Evolutionary conservation across 2,329 filamentous ascomycete species (phyloP).

Genomic region (Aureobasidium melanogenum): DNA sequence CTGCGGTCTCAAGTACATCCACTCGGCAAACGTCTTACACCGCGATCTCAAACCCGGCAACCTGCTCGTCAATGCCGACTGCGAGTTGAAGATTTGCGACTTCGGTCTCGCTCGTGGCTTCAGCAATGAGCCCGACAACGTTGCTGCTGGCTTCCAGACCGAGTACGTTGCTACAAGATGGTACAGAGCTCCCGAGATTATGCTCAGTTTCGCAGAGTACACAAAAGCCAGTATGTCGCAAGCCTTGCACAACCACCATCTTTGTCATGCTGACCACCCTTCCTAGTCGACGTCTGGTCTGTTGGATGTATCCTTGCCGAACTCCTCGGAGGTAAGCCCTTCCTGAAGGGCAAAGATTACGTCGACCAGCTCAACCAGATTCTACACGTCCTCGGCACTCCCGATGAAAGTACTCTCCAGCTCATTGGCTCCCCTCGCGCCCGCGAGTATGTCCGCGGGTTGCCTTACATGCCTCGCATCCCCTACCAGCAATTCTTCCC

Average conservation of each 20-base stretch:
- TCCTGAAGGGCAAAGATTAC: conserved; percentile 99
- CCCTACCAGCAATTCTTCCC: conserved; percentile 83
- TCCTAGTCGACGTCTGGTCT: conserved; percentile 92
- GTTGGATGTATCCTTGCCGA: conserved; percentile 97
- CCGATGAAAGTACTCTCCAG: conserved; percentile 85
- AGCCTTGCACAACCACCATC: not conserved
- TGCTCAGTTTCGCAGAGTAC: conserved; percentile 99
- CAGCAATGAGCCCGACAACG: conserved; percentile 89
- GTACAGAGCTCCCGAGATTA: conserved; percentile 98
- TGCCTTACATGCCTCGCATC: conserved; percentile 91
- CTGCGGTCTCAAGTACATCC: conserved; percentile 97
- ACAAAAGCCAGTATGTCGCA: conserved; percentile 91
- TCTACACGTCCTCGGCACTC: conserved; percentile 92
- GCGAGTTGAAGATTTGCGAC: conserved; percentile 98
- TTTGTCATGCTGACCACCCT: conserved; percentile 10
- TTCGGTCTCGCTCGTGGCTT: conserved; percentile 95
- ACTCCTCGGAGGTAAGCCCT: conserved; percentile 87
- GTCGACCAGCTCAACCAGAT: conserved; percentile 99
- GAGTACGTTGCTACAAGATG: conserved; percentile 98
- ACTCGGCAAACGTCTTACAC: conserved; percentile 95
- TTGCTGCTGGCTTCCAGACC: conserved; percentile 85
- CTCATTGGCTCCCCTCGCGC: conserved; percentile 92
- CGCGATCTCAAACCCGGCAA: conserved; percentile 97
- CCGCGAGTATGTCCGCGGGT: conserved; percentile 84
- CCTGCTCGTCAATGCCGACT: conserved; percentile 94